Base-by-base conservation (phyloP, 345 rosid genomes). In the Nasturtium officinale region DNA sequence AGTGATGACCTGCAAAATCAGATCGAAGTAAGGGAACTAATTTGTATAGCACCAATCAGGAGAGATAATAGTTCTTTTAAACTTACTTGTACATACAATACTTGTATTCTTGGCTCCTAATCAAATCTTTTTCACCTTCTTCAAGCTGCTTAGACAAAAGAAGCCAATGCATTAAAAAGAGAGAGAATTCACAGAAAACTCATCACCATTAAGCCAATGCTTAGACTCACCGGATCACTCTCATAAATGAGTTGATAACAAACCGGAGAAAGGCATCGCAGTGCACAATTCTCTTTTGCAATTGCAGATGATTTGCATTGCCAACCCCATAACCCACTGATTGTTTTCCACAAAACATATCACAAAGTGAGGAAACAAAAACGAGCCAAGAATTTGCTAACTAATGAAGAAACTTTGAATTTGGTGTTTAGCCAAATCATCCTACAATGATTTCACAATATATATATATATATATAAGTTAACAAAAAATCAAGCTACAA, bases 261-360 rank as follows among this genome's bases (percentile, higher is more conserved):
- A 72, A 80, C 51, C 0, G 88, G 86, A 72, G 97, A 90, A 74
- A 89, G 90, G 37, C 97, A 90, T 56, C 81, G 80, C 81, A 90
- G 73, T 12, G 86, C 97, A 78, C 97, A 90, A 50, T 90, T 90
- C 84, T 89, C 97, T 72, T 83, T 87, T 0, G 87, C 85, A 43
- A 85, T 66, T 70, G 69, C 21, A 7, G 97, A 88, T 26, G 88
- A 80, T 76, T 86, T 87, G 82, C 97, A 90, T 46, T 76, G 84
- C 75, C 75, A 81, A 54, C 97, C 97, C 97, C 97, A 89, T 29
- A 90, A 64, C 60, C 97, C 97, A 78, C 97, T 90, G 76, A 57
- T 78, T 28, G 57, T 84, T 53, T 75, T 17, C 75, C 73, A 77
- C 56, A 75, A 62, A 60, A 72, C 64, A 50, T 12, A 2, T 73